A percentile compares a stretch with the other conserved stretches of the same genome.
Conservation (phyloP, 2,329 filamentous ascomycete genomes). For the Conoideocrella luteorostrata region DNA sequence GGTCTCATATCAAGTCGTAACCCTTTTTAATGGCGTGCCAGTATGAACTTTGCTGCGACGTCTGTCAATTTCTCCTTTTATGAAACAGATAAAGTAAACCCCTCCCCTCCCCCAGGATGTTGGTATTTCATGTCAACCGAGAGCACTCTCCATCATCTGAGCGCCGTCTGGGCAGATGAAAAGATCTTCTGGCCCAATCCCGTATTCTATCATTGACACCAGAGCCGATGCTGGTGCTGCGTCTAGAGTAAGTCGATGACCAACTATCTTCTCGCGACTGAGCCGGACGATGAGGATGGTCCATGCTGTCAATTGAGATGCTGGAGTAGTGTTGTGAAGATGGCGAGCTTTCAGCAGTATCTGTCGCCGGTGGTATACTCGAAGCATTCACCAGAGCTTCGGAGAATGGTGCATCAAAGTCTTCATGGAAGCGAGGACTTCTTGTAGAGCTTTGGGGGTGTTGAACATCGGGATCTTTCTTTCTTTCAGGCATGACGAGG, state of each 20-base stretch:
- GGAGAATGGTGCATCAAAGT: slow-evolving; percentile 33
- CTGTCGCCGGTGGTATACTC: slow-evolving; percentile 20
- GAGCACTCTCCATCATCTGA: slow-evolving; percentile 9
- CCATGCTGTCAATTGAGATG: neutral
- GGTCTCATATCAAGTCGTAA: slow-evolving; percentile 4
- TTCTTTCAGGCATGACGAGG: slow-evolving; percentile 7
- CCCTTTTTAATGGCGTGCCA: no score
- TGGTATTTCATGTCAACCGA: neutral
- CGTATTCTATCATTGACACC: slow-evolving; percentile 25
- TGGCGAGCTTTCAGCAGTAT: slow-evolving; percentile 7
- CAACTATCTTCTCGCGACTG: slow-evolving; percentile 18
- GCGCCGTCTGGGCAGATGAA: slow-evolving; percentile 16
- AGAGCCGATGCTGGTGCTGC: slow-evolving; percentile 16
- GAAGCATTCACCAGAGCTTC: slow-evolving; percentile 27
- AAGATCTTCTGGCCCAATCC: slow-evolving; percentile 28
- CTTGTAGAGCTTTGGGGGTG: slow-evolving; percentile 14
- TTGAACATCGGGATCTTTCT: no score
- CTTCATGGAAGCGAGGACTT: slow-evolving; percentile 30
- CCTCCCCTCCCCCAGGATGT: neutral
- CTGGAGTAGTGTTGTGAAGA: slow-evolving; percentile 4
- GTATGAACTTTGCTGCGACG: no score
- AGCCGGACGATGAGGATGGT: neutral
- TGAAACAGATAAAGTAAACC: no score
- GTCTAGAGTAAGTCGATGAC: slow-evolving; percentile 21
- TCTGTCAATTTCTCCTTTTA: neutral